phyloP scores from a whole-genome alignment of 768 basidiomycete genomes.

The Cantharellus cinnabarinus region DNA sequence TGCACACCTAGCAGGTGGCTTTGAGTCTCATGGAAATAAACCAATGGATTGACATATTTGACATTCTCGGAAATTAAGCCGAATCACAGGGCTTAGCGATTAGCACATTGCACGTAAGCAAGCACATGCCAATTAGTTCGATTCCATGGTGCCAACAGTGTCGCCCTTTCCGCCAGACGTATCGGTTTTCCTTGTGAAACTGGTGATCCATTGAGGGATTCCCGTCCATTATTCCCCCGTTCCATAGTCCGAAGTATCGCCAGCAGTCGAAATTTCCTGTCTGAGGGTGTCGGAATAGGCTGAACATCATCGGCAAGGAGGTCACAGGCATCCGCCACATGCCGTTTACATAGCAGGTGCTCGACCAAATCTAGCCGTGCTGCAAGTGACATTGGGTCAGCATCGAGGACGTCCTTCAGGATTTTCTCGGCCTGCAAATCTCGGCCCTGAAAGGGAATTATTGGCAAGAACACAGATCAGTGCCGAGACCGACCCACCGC shows the following conservation, averaged over 20 bases:
- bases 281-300: constrained; percentile 16
- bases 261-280: constrained; percentile 27
- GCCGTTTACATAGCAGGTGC: constrained; percentile 30
- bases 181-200: constrained; percentile 18
- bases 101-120: constrained; percentile 39
- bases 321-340: constrained; percentile 25
- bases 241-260: constrained; percentile 22
- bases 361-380: constrained; percentile 34
- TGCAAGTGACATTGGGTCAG: constrained; percentile 29
- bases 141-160: constrained; percentile 37
- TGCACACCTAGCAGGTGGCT: too few species aligned
- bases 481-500: constrained; percentile 27
- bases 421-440: constrained; percentile 27
- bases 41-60: too few species aligned
- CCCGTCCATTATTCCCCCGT: constrained; percentile 6
- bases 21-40: too few species aligned
- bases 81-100: constrained; percentile 7
- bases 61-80: too few species aligned
- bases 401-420: constrained; percentile 35
- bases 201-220: constrained; percentile 9
- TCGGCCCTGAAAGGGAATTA: constrained; percentile 23
- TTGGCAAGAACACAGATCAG: background rate
- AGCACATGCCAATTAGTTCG: constrained; percentile 36
- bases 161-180: constrained; percentile 32
- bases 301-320: constrained; percentile 21